These are phyloP conservation scores for Chalciporus piperatus DNA, from an alignment of 768 basidiomycete species.

Conservation along the genomic window DNA sequence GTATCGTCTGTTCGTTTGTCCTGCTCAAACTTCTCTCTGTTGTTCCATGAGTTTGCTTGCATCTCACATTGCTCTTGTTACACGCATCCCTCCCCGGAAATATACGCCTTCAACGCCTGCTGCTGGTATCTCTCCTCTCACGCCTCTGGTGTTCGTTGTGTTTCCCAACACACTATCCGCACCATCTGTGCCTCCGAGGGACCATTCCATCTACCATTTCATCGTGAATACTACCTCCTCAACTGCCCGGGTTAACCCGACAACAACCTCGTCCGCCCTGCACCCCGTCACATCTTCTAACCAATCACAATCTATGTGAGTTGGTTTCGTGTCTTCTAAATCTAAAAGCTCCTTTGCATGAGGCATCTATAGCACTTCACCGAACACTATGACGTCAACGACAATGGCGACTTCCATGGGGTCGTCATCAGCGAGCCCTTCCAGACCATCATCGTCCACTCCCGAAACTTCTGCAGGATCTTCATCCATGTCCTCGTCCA, in stretches of 20 bases:
- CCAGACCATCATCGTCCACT: slow-evolving; percentile 6
- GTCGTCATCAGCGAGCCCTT: slow-evolving; percentile 14
- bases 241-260: slow-evolving; percentile 22
- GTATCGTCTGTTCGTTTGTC: slow-evolving; percentile 2
- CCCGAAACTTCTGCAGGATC: slow-evolving; percentile 6
- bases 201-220: slow-evolving; percentile 9
- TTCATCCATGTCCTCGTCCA: slow-evolving; percentile 9
- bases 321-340: slow-evolving; percentile 6
- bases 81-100: slow-evolving; percentile 9
- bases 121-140: slow-evolving; percentile 6
- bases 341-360: slow-evolving; percentile 3
- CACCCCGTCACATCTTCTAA: slow-evolving; percentile 10
- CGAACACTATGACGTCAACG: slow-evolving; percentile 12
- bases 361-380: slow-evolving; percentile 17
- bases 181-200: slow-evolving; percentile 3
- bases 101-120: slow-evolving; percentile 22
- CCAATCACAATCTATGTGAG: slow-evolving; percentile 24
- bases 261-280: slow-evolving; percentile 12
- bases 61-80: slow-evolving; percentile 6
- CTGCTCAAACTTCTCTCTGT: slow-evolving; percentile 4
- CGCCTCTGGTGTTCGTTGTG: slow-evolving; percentile 5
- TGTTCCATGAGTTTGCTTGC: slow-evolving; percentile 4
- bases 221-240: slow-evolving; percentile 17
- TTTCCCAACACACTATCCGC: slow-evolving; percentile 12
- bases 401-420: slow-evolving; percentile 6